These are phyloP conservation scores for Geoglossum glabrum DNA, from an alignment of 495 filamentous ascomycete genomes.

Conservation along the genomic window DNA sequence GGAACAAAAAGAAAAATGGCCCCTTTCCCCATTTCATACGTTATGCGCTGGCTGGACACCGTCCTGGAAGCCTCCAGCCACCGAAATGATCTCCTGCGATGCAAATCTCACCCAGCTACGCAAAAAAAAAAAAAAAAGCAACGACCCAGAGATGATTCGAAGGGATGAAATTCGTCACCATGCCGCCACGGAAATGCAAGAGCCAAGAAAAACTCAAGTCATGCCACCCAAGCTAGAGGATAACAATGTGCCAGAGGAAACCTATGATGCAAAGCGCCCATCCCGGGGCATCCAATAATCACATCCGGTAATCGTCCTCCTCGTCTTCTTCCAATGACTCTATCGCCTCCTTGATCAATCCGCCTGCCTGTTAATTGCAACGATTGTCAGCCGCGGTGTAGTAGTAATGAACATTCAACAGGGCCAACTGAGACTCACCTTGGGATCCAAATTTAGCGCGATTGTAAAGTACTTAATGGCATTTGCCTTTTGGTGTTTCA, in stretches of 20 bases:
- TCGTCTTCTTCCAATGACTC: constrained; percentile 74
- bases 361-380: constrained; percentile 44
- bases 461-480: constrained; percentile 87
- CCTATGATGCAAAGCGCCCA: not conserved
- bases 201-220: not conserved
- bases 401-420: constrained; percentile 4
- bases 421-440: constrained; percentile 34
- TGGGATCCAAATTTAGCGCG: constrained; percentile 87
- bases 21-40: not conserved
- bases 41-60: not conserved
- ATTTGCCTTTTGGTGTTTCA: constrained; percentile 49
- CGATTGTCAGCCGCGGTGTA: not conserved
- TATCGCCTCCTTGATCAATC: constrained; percentile 83
- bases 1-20: not conserved
- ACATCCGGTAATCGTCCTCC: constrained; percentile 24
- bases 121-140: not conserved
- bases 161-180: not conserved
- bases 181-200: not conserved
- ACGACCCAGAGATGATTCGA: not conserved
- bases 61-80: not conserved
- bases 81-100: not conserved
- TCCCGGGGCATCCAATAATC: not conserved
- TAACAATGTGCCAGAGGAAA: not conserved
- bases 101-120: not conserved
- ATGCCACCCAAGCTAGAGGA: not conserved